These are phyloP conservation scores for Phytophthora litchii DNA, from an alignment of 352 stramenopile genomes.

Conservation along the genomic window DNA sequence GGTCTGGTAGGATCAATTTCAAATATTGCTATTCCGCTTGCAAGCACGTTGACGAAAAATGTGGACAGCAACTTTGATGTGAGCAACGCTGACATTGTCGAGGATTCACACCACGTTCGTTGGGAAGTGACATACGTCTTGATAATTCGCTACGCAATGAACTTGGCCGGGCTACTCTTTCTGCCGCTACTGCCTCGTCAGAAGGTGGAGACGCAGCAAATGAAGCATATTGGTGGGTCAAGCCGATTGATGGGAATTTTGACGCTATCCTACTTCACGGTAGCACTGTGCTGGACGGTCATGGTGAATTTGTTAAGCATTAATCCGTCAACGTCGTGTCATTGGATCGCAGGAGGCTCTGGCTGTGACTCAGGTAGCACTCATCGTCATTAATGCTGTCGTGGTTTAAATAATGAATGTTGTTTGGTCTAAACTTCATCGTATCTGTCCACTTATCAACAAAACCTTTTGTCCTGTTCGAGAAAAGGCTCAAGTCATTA, in stretches of 20 bases:
- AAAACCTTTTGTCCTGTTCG: no score
- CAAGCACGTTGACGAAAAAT: conserved; percentile 42
- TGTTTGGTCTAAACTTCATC: background rate
- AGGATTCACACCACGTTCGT: conserved; percentile 38
- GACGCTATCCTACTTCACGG: conserved; percentile 37
- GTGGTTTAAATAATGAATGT: background rate
- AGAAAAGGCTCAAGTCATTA: no score
- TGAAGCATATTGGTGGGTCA: conserved; percentile 39
- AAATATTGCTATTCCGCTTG: conserved; percentile 49
- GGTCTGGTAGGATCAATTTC: conserved; percentile 48
- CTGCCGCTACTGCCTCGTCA: conserved; percentile 47
- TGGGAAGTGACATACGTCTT: conserved; percentile 51
- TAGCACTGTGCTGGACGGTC: conserved; percentile 28
- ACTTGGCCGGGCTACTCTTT: conserved; percentile 35
- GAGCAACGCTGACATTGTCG: conserved; percentile 43
- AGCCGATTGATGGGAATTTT: conserved; percentile 41
- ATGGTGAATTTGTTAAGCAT: conserved; percentile 42
- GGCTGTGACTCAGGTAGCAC: conserved; percentile 17
- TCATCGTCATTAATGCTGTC: conserved; percentile 2
- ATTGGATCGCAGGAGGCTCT: conserved; percentile 18
- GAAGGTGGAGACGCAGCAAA: conserved; percentile 48
- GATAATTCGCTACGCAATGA: conserved; percentile 46
- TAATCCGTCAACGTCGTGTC: conserved; percentile 30
- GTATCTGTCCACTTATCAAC: background rate
- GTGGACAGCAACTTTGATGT: conserved; percentile 45